Percentiles rank a stretch among this genome's conserved stretches.
phyloP scores from a whole-genome alignment of 164 flowering plant genomes.

The Berberis thunbergii region DNA sequence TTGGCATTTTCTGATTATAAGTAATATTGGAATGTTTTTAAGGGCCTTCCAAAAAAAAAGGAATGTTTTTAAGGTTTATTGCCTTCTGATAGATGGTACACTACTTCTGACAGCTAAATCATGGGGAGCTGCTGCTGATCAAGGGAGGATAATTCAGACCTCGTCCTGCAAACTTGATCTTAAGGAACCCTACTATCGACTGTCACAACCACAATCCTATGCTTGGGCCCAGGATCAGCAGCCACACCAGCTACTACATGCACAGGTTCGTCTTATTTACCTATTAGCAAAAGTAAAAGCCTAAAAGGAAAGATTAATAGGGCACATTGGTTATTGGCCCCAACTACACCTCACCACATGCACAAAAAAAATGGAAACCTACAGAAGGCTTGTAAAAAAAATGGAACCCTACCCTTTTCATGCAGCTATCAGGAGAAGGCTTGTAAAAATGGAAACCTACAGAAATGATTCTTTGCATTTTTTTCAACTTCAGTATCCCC shows the following conservation, averaged over 20 bases:
- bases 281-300: too few relatives aligned
- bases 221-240: constrained; percentile 75
- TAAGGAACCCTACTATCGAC: constrained; percentile 93
- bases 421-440: too few relatives aligned
- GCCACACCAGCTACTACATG: constrained; percentile 45
- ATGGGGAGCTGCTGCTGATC: constrained; percentile 97
- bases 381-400: too few relatives aligned
- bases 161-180: constrained; percentile 89
- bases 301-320: too few relatives aligned
- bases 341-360: too few relatives aligned
- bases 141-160: constrained; percentile 84
- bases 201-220: constrained; percentile 95
- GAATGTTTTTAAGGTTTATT: not conserved
- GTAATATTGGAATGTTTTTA: not conserved
- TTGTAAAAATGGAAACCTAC: too few relatives aligned
- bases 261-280: constrained; percentile 44
- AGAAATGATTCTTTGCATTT: too few relatives aligned
- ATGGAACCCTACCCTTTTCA: too few relatives aligned
- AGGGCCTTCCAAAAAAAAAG: too few relatives aligned
- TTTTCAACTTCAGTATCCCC: too few relatives aligned
- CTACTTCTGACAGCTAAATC: constrained; percentile 56
- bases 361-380: too few relatives aligned
- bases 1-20: constrained; percentile 13
- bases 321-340: too few relatives aligned
- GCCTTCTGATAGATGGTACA: constrained; percentile 8